Conservation (phyloP, 495 filamentous ascomycete species). For the Xylaria curta region DNA sequence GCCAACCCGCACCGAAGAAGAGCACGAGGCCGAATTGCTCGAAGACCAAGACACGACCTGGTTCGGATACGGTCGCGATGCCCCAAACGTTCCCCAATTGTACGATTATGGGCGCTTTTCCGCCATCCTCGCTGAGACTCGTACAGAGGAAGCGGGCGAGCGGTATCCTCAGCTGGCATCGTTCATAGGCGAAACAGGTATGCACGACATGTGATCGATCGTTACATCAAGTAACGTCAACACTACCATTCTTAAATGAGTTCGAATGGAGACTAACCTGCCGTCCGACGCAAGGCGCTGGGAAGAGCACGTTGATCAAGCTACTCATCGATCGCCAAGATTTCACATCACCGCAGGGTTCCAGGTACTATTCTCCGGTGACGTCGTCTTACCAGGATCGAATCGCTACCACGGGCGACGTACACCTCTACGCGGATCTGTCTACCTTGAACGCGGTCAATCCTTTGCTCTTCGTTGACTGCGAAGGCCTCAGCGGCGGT, state of each 20-base stretch:
- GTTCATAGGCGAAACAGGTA: slow-evolving; percentile 58
- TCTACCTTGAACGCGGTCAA: slow-evolving; percentile 47
- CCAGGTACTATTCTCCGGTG: slow-evolving; percentile 42
- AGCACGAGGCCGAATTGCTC: slow-evolving; percentile 40
- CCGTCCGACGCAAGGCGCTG: slow-evolving; percentile 49
- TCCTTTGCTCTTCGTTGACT: slow-evolving; percentile 64
- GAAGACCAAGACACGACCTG: slow-evolving; percentile 55
- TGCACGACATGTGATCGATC: background rate
- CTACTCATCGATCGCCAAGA: slow-evolving; percentile 53
- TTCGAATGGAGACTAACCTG: slow-evolving; percentile 12
- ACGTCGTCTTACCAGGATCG: slow-evolving; percentile 48
- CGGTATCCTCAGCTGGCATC: slow-evolving; percentile 55
- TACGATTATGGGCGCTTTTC: slow-evolving; percentile 48
- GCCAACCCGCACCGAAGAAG: slow-evolving; percentile 33
- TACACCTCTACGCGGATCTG: slow-evolving; percentile 69
- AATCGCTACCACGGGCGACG: slow-evolving; percentile 66
- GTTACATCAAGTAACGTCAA: slow-evolving; percentile 15
- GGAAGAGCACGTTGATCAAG: slow-evolving; percentile 65
- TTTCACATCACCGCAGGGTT: slow-evolving; percentile 25
- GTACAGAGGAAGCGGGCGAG: slow-evolving; percentile 34
- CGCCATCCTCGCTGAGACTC: slow-evolving; percentile 49
- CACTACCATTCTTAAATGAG: slow-evolving; percentile 23
- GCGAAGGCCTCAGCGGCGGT: slow-evolving; percentile 61
- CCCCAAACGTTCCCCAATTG: slow-evolving; percentile 41
- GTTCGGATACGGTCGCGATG: slow-evolving; percentile 53